Conservation (phyloP, 495 filamentous ascomycete genomes). For the Cudoniella acicularis region DNA sequence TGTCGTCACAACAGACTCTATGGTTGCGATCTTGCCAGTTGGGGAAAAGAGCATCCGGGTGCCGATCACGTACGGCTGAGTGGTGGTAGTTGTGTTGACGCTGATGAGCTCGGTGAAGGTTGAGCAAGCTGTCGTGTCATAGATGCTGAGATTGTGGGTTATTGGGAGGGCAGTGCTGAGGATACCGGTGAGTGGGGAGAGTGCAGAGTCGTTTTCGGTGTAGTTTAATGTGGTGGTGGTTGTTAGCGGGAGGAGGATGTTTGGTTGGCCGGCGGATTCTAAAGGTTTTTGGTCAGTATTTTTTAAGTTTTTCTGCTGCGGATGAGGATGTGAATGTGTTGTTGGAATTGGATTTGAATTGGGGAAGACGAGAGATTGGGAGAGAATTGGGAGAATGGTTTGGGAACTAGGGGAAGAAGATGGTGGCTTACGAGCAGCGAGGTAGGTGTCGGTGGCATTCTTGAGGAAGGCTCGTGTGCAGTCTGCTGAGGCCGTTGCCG, state of each 20-base stretch:
- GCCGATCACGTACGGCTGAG: constrained; percentile 24
- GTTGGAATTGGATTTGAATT: too few relatives aligned
- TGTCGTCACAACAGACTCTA: constrained; percentile 35
- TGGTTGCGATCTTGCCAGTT: constrained; percentile 14
- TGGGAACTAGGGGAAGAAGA: too few relatives aligned
- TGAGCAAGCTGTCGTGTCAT: constrained; percentile 28
- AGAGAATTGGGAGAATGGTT: constrained; percentile 32
- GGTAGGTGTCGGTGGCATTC: constrained; percentile 34
- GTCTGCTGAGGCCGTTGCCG: neutral
- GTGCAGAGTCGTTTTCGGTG: constrained; percentile 1
- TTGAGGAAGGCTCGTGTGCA: constrained; percentile 27
- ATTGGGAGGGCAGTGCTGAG: constrained; percentile 22
- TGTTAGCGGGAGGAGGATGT: too few relatives aligned
- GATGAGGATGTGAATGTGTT: too few relatives aligned
- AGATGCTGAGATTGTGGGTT: constrained; percentile 23
- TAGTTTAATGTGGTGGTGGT: too few relatives aligned
- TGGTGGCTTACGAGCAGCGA: too few relatives aligned
- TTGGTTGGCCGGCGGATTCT: too few relatives aligned
- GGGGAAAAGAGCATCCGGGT: constrained; percentile 21
- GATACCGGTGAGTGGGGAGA: constrained; percentile 10
- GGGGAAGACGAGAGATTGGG: constrained; percentile 18
- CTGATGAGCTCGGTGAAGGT: constrained; percentile 31
- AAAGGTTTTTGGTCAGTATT: too few relatives aligned
- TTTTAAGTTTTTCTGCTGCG: too few relatives aligned
- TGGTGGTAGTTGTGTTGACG: constrained; percentile 19